Conservation (phyloP, 2,329 filamentous ascomycete genomes). For the Hypoxylon sp. region DNA sequence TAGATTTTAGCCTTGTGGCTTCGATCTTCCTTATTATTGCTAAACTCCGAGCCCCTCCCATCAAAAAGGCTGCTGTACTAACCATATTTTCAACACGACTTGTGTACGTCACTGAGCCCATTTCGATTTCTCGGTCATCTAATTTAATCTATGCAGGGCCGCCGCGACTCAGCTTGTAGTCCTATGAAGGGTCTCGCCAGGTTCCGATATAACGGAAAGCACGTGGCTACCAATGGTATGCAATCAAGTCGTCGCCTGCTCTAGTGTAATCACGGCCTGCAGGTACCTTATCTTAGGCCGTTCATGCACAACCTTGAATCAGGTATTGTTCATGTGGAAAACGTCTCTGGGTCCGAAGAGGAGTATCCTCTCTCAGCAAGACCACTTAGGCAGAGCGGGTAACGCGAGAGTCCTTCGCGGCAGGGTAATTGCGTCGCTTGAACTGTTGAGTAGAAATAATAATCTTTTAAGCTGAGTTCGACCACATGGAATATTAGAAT, state of each 20-base stretch:
- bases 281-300: constrained; percentile 36
- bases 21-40: no score
- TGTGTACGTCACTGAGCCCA: constrained; percentile 18
- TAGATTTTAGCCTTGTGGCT: no score
- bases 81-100: background rate
- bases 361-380: constrained; percentile 3
- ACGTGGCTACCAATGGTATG: constrained; percentile 17
- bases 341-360: background rate
- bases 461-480: no score
- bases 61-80: no score
- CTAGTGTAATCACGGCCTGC: constrained; percentile 39
- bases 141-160: background rate
- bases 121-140: background rate
- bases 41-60: no score
- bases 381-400: background rate
- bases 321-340: constrained; percentile 35
- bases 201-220: constrained; percentile 3
- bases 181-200: constrained; percentile 15
- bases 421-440: constrained; percentile 2
- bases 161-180: constrained; percentile 6
- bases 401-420: no score
- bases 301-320: constrained; percentile 38
- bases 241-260: constrained; percentile 21
- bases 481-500: no score
- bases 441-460: no score